Base-by-base conservation (phyloP, 352 stramenopile genomes). In the Pythium insidiosum region DNA sequence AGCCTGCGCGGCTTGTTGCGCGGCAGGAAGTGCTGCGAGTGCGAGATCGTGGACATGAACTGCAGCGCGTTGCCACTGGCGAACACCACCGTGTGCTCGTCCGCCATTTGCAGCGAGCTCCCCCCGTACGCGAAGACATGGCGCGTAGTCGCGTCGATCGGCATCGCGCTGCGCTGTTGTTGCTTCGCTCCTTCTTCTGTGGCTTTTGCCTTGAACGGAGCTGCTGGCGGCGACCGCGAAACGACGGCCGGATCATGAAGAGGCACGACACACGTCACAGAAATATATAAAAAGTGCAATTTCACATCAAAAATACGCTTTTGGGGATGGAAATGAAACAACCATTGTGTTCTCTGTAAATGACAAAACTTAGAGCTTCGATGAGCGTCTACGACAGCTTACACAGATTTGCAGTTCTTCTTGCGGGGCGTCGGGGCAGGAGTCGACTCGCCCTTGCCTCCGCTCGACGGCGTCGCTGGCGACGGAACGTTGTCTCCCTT, bases 91-190 rank as follows among this genome's bases (percentile, higher is more conserved):
- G 73, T 88, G 56, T 74, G 60, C 45, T 88, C 75, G 49, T 91
- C 73, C 39, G 65, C 70, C 35, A 91, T 64, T 37, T 84, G 66
- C 30, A 91, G 40, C 38, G 58, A 44, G 29, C 55, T 45, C 11
- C 73, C 70, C 29, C 62, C 62, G 40, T 86, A 87, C 13, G 66
- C 73, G 46, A 91, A 85, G 22, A 67, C 71, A 40, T 91, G 75
- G 22, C 66, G 71, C 47, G 66, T 53, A 1, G 64, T 75, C 46
- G 64, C 69, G 46, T 88, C 78, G 21, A 91, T 56, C 26, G 62
- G 47, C 65, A 76, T 76, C 21, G 24, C 15, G 28, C 9, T 33
- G 28, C 28, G 28, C 28, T 33, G 9, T 33, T 15, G 28, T 33
- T 33, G 9, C 9, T 15, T 33, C 15, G 28, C 9, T 33, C 28